Base-by-base conservation (phyloP, 768 basidiomycete species). In the Mycena polygramma region DNA sequence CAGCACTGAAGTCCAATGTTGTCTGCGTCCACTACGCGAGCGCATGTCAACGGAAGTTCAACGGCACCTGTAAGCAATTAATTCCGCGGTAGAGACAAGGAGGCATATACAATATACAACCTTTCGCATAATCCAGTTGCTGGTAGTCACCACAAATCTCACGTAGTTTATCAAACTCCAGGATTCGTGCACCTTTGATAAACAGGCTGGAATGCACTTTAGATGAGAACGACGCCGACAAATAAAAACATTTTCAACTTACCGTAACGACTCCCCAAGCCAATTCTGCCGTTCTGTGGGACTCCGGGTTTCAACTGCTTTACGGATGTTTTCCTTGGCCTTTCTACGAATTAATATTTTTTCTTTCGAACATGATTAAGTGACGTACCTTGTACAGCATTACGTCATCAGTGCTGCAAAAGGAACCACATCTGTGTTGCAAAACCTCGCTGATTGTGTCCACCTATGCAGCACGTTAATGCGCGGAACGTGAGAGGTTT, bases 381-480 rank as follows among this genome's bases (percentile, higher is more conserved):
- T 65, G 43, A 15, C 82, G 66, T 74, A 91, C 96, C 86, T 99
- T 99, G 84, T 99, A 98, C 36, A 98, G 81, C 88, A 98, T 94
- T 52, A 99, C 98, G 81, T 99, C 98, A 77, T 98, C 98, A 2
- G 97, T 92, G 74, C 97, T 97, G 80, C 96, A 98, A 87, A 99
- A 99, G 17, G 96, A 95, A 3, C 97, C 97, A 74, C 98, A 99
- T 78, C 96, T 88, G 75, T 94, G 91, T 77, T 99, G 97, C 46
- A 99, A 82, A 51, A 96, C 91, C 75, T 98, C 96, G 78, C 95
- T 97, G 79, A 99, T 94, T 8, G 96, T 94, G 80, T 99, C 98
- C 72, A 99, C 94, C 96, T 97, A 68, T 63, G 41, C 67, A 66
- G 17, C n/a, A 68, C 30, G 73, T 60, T 69, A 60, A 71, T 48